Evolutionary conservation across 2,329 filamentous ascomycete species (phyloP).

Genomic region (Fusarium xylarioides): DNA sequence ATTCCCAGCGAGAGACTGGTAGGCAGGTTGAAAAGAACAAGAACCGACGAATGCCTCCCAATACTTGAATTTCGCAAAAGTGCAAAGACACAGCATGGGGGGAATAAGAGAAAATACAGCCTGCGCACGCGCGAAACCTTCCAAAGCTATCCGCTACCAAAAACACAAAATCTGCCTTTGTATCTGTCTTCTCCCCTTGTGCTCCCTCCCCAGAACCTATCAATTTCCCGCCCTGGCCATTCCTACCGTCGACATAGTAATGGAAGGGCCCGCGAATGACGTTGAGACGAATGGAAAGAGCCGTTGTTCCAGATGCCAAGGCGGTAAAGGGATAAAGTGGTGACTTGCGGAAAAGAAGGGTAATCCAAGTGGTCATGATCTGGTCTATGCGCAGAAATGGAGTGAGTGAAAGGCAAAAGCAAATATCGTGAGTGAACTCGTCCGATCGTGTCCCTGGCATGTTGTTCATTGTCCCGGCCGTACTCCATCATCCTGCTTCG

Average conservation of each 20-base stretch:
- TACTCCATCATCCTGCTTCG: slow-evolving; percentile 44
- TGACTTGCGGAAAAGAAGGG: slow-evolving; percentile 32
- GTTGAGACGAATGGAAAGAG: slow-evolving; percentile 16
- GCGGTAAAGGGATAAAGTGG: slow-evolving; percentile 18
- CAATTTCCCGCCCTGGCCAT: slow-evolving; percentile 5
- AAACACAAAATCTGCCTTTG: slow-evolving; percentile 28
- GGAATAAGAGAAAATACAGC: slow-evolving; percentile 37
- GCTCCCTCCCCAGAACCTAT: slow-evolving; percentile 25
- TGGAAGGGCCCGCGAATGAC: slow-evolving; percentile 14
- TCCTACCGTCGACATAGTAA: slow-evolving; percentile 4
- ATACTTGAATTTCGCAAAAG: slow-evolving; percentile 4
- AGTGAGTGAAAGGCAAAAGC: slow-evolving; percentile 36
- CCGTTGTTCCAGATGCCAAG: slow-evolving; percentile 33
- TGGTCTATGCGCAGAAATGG: slow-evolving; percentile 50
- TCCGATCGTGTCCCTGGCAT: slow-evolving; percentile 45
- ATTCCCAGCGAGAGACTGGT: slow-evolving; percentile 5
- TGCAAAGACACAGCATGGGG: not conserved
- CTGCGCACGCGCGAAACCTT: slow-evolving; percentile 32
- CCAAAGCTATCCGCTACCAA: slow-evolving; percentile 16
- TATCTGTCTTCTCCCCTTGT: slow-evolving; percentile 11
- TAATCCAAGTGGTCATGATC: slow-evolving; percentile 48
- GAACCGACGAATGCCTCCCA: slow-evolving; percentile 14
- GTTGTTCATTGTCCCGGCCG: slow-evolving; percentile 36
- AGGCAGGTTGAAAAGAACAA: slow-evolving; percentile 8
- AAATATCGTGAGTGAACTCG: slow-evolving; percentile 44